phyloP scores from a whole-genome alignment of 2,329 filamentous ascomycete genomes.

The Colletotrichum limetticola region DNA sequence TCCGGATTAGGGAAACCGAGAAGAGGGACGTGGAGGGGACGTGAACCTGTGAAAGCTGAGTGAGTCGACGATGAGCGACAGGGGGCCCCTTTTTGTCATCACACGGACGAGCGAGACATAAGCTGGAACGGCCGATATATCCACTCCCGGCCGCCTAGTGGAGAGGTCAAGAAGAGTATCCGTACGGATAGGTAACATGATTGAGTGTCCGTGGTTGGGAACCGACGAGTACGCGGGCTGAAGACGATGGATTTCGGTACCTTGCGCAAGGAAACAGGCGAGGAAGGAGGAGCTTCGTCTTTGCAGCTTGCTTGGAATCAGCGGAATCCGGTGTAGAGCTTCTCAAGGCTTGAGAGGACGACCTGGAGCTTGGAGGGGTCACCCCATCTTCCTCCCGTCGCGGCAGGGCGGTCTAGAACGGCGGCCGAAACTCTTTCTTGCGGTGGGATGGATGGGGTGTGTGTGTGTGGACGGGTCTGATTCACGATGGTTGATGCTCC shows the following conservation, averaged over 20 bases:
- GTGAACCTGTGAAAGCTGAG: neutral
- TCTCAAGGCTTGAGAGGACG: neutral
- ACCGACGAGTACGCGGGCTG: slow-evolving; percentile 9
- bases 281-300: neutral
- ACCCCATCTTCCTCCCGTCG: slow-evolving; percentile 2
- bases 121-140: slow-evolving; percentile 30
- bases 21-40: neutral
- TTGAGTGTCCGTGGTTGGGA: neutral
- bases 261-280: neutral
- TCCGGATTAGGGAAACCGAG: slow-evolving; percentile 19
- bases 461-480: neutral
- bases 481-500: neutral
- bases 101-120: slow-evolving; percentile 20
- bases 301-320: neutral
- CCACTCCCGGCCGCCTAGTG: slow-evolving; percentile 16
- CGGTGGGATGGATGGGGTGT: neutral
- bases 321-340: neutral
- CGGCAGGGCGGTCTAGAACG: slow-evolving; percentile 12
- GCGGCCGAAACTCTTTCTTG: neutral
- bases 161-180: neutral
- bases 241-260: neutral
- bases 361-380: neutral
- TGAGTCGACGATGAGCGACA: neutral
- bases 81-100: slow-evolving; percentile 24
- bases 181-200: neutral